These are phyloP conservation scores for Exophiala spinifera DNA, from an alignment of 2,329 filamentous ascomycete species.

Conservation along the genomic window DNA sequence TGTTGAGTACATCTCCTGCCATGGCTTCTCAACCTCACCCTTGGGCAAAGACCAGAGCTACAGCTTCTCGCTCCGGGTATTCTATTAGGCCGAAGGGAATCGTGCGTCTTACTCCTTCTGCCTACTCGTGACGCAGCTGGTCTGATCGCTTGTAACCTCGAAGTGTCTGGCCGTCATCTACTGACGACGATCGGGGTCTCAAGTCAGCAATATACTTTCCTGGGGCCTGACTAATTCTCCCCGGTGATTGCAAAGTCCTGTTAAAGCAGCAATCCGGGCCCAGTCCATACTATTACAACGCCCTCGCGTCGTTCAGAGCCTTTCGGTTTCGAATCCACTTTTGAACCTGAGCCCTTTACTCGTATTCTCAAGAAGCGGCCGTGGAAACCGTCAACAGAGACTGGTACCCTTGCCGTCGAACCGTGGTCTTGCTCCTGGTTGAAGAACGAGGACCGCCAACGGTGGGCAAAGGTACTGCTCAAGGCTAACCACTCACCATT, in stretches of 20 bases:
- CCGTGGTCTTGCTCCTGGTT: too few relatives aligned
- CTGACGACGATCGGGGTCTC: too few relatives aligned
- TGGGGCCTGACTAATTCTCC: slow-evolving; percentile 13
- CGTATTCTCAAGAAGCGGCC: neutral
- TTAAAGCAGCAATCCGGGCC: slow-evolving; percentile 12
- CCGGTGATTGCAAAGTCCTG: neutral
- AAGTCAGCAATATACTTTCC: neutral
- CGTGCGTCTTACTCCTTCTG: neutral
- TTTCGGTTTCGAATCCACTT: slow-evolving; percentile 11
- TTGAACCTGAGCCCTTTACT: neutral
- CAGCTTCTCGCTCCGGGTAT: neutral
- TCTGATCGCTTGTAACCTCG: neutral
- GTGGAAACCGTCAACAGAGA: neutral
- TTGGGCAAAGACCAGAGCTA: too few relatives aligned
- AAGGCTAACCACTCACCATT: too few relatives aligned
- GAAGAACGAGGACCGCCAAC: too few relatives aligned
- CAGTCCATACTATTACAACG: slow-evolving; percentile 9
- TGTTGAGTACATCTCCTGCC: slow-evolving; percentile 9
- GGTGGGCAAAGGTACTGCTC: too few relatives aligned
- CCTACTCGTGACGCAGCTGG: neutral
- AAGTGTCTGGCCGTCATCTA: too few relatives aligned
- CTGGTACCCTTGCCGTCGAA: too few relatives aligned
- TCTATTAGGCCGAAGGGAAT: neutral
- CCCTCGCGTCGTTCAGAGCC: slow-evolving; percentile 5
- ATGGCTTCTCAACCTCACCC: neutral